Conservation (phyloP, 2,329 filamentous ascomycete species). For the Stagonosporopsis rhizophila region DNA sequence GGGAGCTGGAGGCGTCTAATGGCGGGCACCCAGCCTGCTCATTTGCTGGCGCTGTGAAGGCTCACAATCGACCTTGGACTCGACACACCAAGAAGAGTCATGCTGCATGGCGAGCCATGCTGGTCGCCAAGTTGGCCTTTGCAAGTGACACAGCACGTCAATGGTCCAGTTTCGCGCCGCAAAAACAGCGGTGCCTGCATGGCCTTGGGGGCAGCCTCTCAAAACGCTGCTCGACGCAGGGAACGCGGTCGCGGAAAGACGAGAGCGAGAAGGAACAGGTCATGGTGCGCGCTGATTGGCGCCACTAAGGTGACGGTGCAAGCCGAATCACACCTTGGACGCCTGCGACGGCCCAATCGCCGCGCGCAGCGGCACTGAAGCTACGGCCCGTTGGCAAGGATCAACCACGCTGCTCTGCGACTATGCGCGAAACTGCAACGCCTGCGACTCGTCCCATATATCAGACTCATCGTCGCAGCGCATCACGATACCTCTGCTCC, state of each 20-base stretch:
- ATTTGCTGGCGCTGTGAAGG: constrained; percentile 39
- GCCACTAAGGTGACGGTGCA: constrained; percentile 15
- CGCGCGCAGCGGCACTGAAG: constrained; percentile 15
- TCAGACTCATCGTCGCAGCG: constrained; percentile 11
- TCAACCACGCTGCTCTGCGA: constrained; percentile 21
- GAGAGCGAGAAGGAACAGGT: constrained; percentile 27
- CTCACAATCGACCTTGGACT: constrained; percentile 38
- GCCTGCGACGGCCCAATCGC: constrained; percentile 12
- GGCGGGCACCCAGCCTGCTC: constrained; percentile 35
- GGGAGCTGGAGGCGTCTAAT: constrained; percentile 44
- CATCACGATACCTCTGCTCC: constrained; percentile 7
- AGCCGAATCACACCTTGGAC: constrained; percentile 21
- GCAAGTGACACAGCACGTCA: constrained; percentile 36
- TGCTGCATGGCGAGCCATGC: constrained; percentile 30
- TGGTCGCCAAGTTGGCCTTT: constrained; percentile 40
- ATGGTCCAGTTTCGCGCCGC: constrained; percentile 45
- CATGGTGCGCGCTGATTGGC: constrained; percentile 27
- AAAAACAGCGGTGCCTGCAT: constrained; percentile 46
- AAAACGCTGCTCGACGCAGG: constrained; percentile 30
- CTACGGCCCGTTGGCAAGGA: constrained; percentile 38
- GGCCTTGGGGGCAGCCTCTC: constrained; percentile 37
- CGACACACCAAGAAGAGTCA: constrained; percentile 37
- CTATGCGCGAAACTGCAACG: constrained; percentile 17
- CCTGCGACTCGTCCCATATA: constrained; percentile 18
- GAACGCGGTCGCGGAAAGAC: constrained; percentile 32